Conservation (phyloP, 2,329 filamentous ascomycete species). For the Amesomyces nigricolor region DNA sequence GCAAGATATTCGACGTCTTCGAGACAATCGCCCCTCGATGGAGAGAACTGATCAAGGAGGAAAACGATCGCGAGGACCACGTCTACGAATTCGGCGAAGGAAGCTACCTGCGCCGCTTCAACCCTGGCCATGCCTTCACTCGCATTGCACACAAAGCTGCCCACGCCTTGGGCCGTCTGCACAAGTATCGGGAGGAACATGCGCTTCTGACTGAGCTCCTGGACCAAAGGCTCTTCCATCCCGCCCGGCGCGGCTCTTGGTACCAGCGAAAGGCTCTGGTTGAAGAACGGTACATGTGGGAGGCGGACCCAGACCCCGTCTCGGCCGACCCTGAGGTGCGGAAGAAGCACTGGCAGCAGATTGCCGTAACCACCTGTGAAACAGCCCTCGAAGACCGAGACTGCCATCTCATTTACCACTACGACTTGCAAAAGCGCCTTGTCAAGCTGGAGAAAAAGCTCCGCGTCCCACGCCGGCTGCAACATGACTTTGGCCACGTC, state of each 20-base stretch:
- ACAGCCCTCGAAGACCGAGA: constrained; percentile 78
- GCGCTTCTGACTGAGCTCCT: constrained; percentile 69
- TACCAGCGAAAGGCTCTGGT: constrained; percentile 91
- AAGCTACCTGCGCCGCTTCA: constrained; percentile 82
- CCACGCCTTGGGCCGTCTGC: constrained; percentile 72
- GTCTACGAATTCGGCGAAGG: constrained; percentile 80
- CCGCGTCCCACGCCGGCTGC: constrained; percentile 74
- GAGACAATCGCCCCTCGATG: constrained; percentile 75
- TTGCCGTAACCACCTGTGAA: constrained; percentile 77
- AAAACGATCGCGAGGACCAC: constrained; percentile 69
- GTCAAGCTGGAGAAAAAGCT: constrained; percentile 81
- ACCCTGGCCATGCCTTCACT: constrained; percentile 88
- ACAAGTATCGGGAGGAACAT: constrained; percentile 74
- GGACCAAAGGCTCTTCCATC: constrained; percentile 75
- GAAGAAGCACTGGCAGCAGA: constrained; percentile 76
- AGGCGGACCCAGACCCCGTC: constrained; percentile 42
- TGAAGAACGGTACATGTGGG: constrained; percentile 91
- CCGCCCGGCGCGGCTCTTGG: constrained; percentile 80
- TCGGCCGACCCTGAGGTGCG: constrained; percentile 44
- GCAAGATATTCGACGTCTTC: constrained; percentile 65
- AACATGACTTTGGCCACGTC: constrained; percentile 91
- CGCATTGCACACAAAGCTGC: constrained; percentile 86
- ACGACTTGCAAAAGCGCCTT: constrained; percentile 91
- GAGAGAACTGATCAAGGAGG: constrained; percentile 65
- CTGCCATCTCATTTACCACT: constrained; percentile 88